phyloP scores from a whole-genome alignment of 768 basidiomycete species.

The Kwoniella pini region DNA sequence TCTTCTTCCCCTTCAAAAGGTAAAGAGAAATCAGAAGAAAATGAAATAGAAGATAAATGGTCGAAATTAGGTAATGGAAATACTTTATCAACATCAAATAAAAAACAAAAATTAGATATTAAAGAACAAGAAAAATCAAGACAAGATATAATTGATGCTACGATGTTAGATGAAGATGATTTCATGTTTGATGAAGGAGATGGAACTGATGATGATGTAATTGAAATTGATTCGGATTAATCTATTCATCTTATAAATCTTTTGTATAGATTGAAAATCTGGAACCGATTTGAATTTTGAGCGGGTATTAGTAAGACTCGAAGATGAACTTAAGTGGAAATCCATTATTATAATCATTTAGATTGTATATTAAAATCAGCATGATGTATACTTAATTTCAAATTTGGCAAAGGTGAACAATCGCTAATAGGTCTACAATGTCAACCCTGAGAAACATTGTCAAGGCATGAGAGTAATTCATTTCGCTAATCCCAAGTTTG shows the following conservation, averaged over 20 bases:
- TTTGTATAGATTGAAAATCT: too few species aligned
- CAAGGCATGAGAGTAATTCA: too few species aligned
- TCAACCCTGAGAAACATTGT: too few species aligned
- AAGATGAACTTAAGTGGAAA: too few species aligned
- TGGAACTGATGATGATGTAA: slow-evolving; percentile 76
- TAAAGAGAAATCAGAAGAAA: slow-evolving; percentile 56
- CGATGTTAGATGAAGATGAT: slow-evolving; percentile 52
- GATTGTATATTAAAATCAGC: too few species aligned
- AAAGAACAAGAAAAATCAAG: slow-evolving; percentile 53
- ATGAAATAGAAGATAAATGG: slow-evolving; percentile 54
- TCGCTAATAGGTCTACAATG: too few species aligned
- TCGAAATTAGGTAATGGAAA: slow-evolving; percentile 55
- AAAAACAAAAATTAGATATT: slow-evolving; percentile 53
- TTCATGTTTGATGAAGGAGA: slow-evolving; percentile 61
- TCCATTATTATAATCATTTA: too few species aligned
- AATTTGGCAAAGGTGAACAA: too few species aligned
- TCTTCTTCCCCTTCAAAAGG: background rate
- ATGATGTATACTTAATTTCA: too few species aligned
- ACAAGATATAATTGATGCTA: slow-evolving; percentile 42
- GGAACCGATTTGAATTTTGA: too few species aligned
- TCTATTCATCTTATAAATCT: background rate
- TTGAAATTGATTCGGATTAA: slow-evolving; percentile 77
- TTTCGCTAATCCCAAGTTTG: too few species aligned
- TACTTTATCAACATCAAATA: slow-evolving; percentile 25
- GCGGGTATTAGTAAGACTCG: too few species aligned